phyloP scores from a whole-genome alignment of 148 eudicot species.

The Nyssa sinensis region DNA sequence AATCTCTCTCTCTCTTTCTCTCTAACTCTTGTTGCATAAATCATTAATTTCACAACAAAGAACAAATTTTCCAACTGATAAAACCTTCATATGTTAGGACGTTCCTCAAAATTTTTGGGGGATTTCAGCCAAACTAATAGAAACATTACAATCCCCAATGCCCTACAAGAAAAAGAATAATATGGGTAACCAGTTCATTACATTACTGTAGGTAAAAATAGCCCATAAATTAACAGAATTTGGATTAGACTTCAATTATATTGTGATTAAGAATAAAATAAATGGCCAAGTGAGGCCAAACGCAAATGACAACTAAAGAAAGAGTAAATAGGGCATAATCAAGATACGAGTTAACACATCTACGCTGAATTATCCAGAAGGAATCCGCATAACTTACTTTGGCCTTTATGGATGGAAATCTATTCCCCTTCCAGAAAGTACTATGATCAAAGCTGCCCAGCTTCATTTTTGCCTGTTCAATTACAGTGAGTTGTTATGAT shows the following conservation, averaged over 20 bases:
- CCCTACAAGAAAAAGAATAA: no score
- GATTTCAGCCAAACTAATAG: no score
- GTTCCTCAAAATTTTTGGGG: no score
- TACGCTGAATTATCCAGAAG: neutral
- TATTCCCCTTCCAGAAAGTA: slow-evolving; percentile 40
- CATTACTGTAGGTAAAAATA: no score
- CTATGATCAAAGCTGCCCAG: slow-evolving; percentile 37
- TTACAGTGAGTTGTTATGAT: neutral
- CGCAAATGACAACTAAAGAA: neutral
- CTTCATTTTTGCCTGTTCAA: slow-evolving; percentile 49
- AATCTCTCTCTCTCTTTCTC: no score
- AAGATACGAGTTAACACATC: neutral
- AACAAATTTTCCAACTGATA: no score
- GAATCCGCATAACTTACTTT: slow-evolving; percentile 38
- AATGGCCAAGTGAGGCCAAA: neutral
- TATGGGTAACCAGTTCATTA: no score
- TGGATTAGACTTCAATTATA: no score
- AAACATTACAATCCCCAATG: no score
- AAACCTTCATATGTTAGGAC: no score
- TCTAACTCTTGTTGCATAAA: no score
- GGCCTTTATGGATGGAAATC: slow-evolving; percentile 36
- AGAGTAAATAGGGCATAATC: neutral
- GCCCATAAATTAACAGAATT: neutral
- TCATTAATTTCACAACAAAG: no score
- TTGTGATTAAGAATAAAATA: neutral